Percentiles rank a stretch among this genome's conserved stretches.
Evolutionary conservation across 371 early-diverging fungal species (phyloP).

Genomic region (Rhizomucor miehei): DNA sequence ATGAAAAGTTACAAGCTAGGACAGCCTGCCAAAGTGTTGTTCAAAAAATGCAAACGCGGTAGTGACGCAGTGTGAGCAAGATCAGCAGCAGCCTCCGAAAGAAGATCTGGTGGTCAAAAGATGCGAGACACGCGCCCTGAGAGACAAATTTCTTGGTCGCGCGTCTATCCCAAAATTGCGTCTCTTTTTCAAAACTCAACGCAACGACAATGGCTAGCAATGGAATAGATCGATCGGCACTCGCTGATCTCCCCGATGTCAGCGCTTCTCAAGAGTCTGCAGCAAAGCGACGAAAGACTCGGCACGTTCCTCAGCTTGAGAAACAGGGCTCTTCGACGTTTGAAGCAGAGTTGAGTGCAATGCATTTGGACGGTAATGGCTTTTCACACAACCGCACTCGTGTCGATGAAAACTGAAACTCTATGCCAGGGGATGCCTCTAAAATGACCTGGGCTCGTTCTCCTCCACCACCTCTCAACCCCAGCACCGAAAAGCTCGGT

Average conservation of each 20-base stretch:
- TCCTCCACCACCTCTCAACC: constrained; percentile 24
- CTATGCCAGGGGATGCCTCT: background rate
- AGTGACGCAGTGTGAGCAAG: too few relatives aligned
- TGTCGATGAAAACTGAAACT: background rate
- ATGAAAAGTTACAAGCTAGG: too few relatives aligned
- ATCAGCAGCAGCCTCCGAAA: too few relatives aligned
- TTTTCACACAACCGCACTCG: background rate
- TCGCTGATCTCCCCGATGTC: constrained; percentile 7
- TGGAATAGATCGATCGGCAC: background rate
- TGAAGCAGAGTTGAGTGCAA: constrained; percentile 12
- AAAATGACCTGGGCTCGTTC: constrained; percentile 27
- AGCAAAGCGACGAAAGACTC: constrained; percentile 5
- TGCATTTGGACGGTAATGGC: constrained; percentile 5
- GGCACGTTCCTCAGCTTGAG: background rate
- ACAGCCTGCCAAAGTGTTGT: too few relatives aligned
- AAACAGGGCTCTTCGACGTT: constrained; percentile 8
- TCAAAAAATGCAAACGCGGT: too few relatives aligned
- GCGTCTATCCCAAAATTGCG: too few relatives aligned
- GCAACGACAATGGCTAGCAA: too few relatives aligned
- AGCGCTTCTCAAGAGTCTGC: constrained; percentile 5
- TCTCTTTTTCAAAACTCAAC: too few relatives aligned
- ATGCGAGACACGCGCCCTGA: too few relatives aligned
- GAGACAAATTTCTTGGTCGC: too few relatives aligned
- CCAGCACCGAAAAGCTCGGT: constrained; percentile 33
- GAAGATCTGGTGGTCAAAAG: too few relatives aligned